These are phyloP conservation scores for Chaetothyriales sp. DNA, from an alignment of 2,329 filamentous ascomycete species.

Conservation along the genomic window DNA sequence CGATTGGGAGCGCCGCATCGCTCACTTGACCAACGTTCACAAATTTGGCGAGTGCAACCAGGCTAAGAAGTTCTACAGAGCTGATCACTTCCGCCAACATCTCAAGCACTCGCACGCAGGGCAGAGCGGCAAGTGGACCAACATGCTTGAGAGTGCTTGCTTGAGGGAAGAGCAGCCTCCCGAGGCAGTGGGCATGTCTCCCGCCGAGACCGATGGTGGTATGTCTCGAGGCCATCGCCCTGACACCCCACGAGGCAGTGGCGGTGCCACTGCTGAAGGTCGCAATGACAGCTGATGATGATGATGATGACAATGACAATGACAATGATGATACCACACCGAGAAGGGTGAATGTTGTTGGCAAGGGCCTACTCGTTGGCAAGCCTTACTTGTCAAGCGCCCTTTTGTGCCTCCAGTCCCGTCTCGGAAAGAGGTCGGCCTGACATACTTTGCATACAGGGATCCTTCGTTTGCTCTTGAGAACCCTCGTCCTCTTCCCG, in stretches of 20 bases:
- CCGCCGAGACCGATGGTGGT: constrained; percentile 11
- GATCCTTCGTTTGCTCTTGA: neutral
- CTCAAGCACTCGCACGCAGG: constrained; percentile 95
- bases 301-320: no score
- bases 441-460: neutral
- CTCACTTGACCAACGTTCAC: constrained; percentile 78
- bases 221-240: constrained; percentile 5
- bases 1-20: constrained; percentile 75
- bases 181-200: constrained; percentile 10
- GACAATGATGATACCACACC: neutral
- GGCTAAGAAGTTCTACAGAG: constrained; percentile 93
- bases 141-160: constrained; percentile 90
- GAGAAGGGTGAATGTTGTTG: neutral
- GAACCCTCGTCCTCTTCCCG: neutral
- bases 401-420: no score
- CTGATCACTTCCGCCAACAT: constrained; percentile 95
- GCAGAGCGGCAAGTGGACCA: constrained; percentile 96
- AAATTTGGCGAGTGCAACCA: constrained; percentile 98
- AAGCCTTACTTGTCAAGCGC: no score
- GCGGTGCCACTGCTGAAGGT: neutral
- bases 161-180: constrained; percentile 70
- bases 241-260: neutral
- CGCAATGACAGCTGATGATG: neutral
- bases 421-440: no score
- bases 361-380: neutral